These are phyloP conservation scores for Catharanthus roseus DNA, from an alignment of 257 asterid genomes.

Conservation along the genomic window DNA sequence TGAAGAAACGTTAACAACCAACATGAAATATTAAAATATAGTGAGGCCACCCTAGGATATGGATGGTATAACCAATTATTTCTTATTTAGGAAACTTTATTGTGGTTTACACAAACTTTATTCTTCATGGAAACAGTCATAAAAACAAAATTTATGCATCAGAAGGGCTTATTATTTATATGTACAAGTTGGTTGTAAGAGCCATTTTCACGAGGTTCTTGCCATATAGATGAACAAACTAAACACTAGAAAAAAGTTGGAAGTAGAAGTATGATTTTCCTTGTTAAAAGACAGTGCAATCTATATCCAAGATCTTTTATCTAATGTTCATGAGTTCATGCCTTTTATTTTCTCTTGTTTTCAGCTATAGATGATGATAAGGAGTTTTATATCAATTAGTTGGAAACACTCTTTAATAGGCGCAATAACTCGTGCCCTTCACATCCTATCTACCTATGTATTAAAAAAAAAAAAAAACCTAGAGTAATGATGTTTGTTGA, in stretches of 20 bases:
- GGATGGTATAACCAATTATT: neutral
- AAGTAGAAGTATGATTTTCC: neutral
- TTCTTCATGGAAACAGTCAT: neutral
- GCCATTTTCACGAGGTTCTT: neutral
- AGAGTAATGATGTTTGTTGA: neutral
- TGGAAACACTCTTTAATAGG: too few species aligned
- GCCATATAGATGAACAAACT: neutral
- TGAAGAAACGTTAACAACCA: too few species aligned
- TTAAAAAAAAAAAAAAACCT: too few species aligned
- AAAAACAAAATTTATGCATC: neutral
- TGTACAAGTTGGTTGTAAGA: neutral
- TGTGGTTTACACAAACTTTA: neutral
- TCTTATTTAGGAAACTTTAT: neutral
- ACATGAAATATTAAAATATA: too few species aligned
- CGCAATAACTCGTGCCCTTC: too few species aligned
- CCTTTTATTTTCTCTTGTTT: too few species aligned
- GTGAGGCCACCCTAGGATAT: neutral
- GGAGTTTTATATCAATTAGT: too few species aligned
- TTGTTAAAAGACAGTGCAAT: neutral
- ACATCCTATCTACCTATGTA: too few species aligned
- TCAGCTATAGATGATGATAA: too few species aligned
- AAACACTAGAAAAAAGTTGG: neutral
- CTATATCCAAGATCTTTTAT: too few species aligned
- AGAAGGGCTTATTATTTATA: too few species aligned
- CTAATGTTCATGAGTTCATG: too few species aligned